Base-by-base conservation (phyloP, 306 rosid genomes). In the Rosa multiflora region DNA sequence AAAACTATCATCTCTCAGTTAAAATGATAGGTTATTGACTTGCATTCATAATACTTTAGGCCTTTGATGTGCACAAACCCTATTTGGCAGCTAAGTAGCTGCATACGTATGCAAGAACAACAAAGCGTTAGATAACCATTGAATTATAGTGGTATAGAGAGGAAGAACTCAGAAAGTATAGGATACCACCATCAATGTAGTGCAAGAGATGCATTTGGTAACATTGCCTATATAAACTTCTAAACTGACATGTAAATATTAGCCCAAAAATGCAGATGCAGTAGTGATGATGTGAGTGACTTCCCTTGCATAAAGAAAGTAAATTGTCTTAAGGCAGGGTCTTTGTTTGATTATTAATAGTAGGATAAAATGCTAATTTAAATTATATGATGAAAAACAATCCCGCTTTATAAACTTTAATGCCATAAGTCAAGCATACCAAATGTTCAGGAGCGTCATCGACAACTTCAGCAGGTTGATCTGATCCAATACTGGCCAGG, bases 391-490 rank as follows among this genome's bases (percentile, higher is more conserved):
- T 37, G 39, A 52, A 52, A 35, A 46, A 10, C 51, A 73, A 72
- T 15, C 63, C 76, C 18, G 42, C 51, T 26, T 66, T 2, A 17
- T 11, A 83, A 76, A 56, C 29, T 62, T 43, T 42, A 75, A 79
- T 76, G 67, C 73, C 64, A 69, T 67, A 75, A 62, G 69, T 39
- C 55, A 66, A 80, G 72, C 18, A 81, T 92, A 94, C 99, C 99
- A 94, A 66, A 86, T 87, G 81, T 85, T 86, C 87, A 40, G 97
- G 99, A 76, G 99, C 97, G 66, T 88, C 84, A 83, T 84, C 88
- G 77, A 87, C 93, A 43, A 94, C 97, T 92, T 92, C 99, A 71
- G 99, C 97, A 58, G 99, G 99, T 82, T 94, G 99, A 85, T 94
- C 99, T 69, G 93, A 21, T 74, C 99, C 99, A 8, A 85, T 87